Percentiles rank a stretch among this genome's conserved stretches.
phyloP scores from a whole-genome alignment of 257 asterid species.

The Nicotiana obtusifolia region DNA sequence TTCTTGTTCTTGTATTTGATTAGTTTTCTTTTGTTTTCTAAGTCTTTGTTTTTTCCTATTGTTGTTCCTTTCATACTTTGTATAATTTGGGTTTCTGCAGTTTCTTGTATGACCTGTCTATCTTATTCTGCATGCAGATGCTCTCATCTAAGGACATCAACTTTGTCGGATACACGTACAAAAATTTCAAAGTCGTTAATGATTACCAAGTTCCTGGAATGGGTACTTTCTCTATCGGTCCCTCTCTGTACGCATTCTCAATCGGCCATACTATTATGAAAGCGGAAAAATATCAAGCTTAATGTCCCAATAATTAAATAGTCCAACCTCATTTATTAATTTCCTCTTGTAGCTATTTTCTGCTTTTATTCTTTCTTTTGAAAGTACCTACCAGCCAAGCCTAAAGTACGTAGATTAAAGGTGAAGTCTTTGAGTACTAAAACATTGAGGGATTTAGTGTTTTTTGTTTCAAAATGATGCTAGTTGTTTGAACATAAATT shows the following conservation, averaged over 20 bases:
- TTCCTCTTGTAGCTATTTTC: constrained; percentile 8
- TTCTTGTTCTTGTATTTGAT: background rate
- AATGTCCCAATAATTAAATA: background rate
- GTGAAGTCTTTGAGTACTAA: background rate
- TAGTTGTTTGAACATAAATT: background rate
- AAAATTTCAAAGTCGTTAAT: constrained; percentile 34
- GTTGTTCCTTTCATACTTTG: background rate
- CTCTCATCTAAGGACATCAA: constrained; percentile 27
- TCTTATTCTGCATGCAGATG: constrained; percentile 30
- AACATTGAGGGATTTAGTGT: background rate
- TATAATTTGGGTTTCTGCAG: background rate
- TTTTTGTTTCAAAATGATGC: too few species aligned
- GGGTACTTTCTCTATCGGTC: constrained; percentile 37
- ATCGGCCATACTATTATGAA: background rate
- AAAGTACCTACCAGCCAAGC: background rate
- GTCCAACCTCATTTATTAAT: background rate
- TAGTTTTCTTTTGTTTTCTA: background rate
- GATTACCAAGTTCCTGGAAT: constrained; percentile 97
- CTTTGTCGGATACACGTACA: constrained; percentile 30
- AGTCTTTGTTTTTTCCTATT: background rate
- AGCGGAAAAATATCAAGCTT: background rate
- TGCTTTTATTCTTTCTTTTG: constrained; percentile 2
- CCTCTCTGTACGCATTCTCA: background rate
- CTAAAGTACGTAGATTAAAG: background rate
- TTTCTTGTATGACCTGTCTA: background rate